These are phyloP conservation scores for Zymoseptoria pseudotritici DNA, from an alignment of 2,329 filamentous ascomycete species.

Conservation along the genomic window DNA sequence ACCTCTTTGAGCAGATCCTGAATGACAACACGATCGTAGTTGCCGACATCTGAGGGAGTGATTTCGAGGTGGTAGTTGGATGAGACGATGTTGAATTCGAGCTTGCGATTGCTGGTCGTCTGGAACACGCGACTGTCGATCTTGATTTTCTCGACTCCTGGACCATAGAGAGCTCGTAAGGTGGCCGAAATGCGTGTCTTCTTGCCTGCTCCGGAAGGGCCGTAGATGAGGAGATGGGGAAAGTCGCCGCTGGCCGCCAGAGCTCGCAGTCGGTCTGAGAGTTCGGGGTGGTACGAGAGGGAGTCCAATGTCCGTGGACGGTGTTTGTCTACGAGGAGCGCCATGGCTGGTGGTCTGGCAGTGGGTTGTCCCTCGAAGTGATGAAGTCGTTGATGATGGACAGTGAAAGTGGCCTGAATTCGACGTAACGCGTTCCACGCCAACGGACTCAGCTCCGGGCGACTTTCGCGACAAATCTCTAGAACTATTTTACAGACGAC, in stretches of 20 bases:
- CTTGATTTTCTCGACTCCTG: constrained; percentile 99
- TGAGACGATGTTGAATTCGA: constrained; percentile 98
- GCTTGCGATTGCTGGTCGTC: constrained; percentile 85
- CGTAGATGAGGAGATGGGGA: constrained; percentile 93
- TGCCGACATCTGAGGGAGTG: constrained; percentile 92
- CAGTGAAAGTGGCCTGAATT: neutral
- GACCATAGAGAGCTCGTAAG: constrained; percentile 87
- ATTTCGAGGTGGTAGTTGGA: constrained; percentile 98
- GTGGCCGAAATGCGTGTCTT: constrained; percentile 96
- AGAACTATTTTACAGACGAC: neutral
- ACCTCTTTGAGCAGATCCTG: constrained; percentile 96
- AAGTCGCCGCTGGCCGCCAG: constrained; percentile 95
- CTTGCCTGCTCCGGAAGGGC: constrained; percentile 91
- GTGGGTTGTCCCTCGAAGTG: neutral
- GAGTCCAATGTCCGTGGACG: constrained; percentile 66
- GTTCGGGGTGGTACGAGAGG: constrained; percentile 79
- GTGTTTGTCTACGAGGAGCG: constrained; percentile 58
- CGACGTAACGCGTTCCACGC: neutral
- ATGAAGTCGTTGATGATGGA: neutral
- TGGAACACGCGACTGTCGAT: constrained; percentile 97
- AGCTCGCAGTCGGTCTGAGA: constrained; percentile 79
- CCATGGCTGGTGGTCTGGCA: constrained; percentile 39
- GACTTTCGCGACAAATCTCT: neutral
- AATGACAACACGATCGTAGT: constrained; percentile 90
- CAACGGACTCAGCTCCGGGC: neutral